Evolutionary conservation across 306 rosid genomes (phyloP), one percentile per base, ranked within the genome.

Genomic region (Begonia peltatifolia): DNA sequence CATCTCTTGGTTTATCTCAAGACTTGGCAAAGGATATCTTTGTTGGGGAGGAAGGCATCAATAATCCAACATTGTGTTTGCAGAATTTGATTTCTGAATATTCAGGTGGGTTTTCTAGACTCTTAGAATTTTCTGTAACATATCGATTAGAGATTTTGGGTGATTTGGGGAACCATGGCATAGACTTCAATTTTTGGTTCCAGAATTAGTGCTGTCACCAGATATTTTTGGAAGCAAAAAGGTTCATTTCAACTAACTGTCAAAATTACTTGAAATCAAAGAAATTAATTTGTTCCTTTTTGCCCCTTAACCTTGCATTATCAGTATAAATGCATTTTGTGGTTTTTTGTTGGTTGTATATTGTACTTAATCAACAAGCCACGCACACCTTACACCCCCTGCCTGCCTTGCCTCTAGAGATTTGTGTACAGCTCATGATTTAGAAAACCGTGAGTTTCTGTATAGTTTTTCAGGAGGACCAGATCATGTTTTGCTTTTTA

Each of bases 11-110:
- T 15, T 63, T 66, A 59, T 65, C 80, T 49, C 68, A 59, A 46
- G 64, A 57, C 50, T 60, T 59, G 20, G 43, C 44, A 51, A 52
- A 62, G 55, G 66, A 80, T 68, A 64, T 71, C 62, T 65, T 59
- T 63, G 12, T 44, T 65, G 82, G 59, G 64, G 76, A 77, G 57
- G 68, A 63, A 38, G 89, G 59, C 67, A 50, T 41, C 48, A 64
- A 41, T 60, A 64, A 15, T 42, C 68, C 76, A 35, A 67, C 52
- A 46, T 55, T 61, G 53, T 75, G 74, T 56, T 58, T 60, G 38
- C 73, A 61, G 68, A 73, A 70, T 63, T 65, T 30, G 38, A 30
- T 12, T 57, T 56, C 43, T 16, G 56, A 50, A 15, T 54, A 67
- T 58, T 14, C 53, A n/a, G 48, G 48, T 44, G 12, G 23, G 2